These are phyloP conservation scores for Nicotiana undulata DNA, from an alignment of 257 asterid genomes.

Conservation along the genomic window DNA sequence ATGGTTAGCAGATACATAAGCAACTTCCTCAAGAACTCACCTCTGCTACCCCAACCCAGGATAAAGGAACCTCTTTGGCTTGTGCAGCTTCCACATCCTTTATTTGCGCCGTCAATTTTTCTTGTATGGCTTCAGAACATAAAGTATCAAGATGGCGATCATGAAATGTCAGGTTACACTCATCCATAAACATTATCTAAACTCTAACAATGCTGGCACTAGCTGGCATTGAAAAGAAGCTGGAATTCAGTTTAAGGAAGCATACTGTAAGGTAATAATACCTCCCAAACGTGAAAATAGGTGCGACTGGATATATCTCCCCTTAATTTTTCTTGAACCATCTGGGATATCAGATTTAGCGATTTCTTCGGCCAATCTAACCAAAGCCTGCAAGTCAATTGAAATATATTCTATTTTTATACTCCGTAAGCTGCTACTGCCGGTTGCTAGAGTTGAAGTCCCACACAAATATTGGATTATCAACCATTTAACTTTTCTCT, in stretches of 20 bases:
- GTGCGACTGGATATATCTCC: slow-evolving; percentile 79
- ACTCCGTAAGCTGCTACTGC: neutral
- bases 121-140: slow-evolving; percentile 52
- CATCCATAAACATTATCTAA: neutral
- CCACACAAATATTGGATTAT: neutral
- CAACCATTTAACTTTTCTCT: neutral
- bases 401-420: neutral
- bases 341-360: slow-evolving; percentile 50
- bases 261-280: slow-evolving; percentile 11
- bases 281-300: slow-evolving; percentile 66
- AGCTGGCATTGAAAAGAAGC: neutral
- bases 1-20: neutral
- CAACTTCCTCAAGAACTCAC: slow-evolving; percentile 28
- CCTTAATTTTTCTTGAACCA: slow-evolving; percentile 80
- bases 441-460: neutral
- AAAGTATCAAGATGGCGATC: slow-evolving; percentile 11
- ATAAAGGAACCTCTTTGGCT: slow-evolving; percentile 53
- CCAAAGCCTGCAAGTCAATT: slow-evolving; percentile 50
- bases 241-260: neutral
- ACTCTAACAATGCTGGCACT: neutral
- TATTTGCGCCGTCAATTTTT: slow-evolving; percentile 56
- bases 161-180: neutral
- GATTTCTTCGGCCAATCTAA: slow-evolving; percentile 64
- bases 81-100: slow-evolving; percentile 67
- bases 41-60: slow-evolving; percentile 94